A percentile compares a stretch with the other conserved stretches of the same genome.
Evolutionary conservation across 164 flowering plant genomes (phyloP).

Genomic region (Liquidambar formosana): DNA sequence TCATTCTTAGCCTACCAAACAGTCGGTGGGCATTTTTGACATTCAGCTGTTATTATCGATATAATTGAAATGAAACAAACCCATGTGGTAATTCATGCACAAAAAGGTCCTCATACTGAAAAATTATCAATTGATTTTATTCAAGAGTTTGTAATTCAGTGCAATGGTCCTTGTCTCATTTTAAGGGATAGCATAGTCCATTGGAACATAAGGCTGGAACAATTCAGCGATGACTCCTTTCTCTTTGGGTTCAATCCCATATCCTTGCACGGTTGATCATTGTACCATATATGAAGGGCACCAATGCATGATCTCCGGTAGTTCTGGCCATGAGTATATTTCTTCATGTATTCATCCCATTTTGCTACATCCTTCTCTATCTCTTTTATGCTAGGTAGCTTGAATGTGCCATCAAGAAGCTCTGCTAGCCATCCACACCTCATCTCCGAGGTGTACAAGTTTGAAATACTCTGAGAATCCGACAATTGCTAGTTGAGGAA

Average conservation of each 20-base stretch:
- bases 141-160: too few species aligned
- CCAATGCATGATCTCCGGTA: conserved; percentile 51
- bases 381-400: conserved; percentile 46
- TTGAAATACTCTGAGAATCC: conserved; percentile 56
- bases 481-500: conserved; percentile 63
- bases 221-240: conserved; percentile 52
- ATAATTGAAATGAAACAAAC: too few species aligned
- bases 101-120: too few species aligned
- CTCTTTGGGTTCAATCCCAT: conserved; percentile 67
- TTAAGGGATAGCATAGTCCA: conserved; percentile 36
- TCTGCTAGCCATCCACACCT: conserved; percentile 57
- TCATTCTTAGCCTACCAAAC: too few species aligned
- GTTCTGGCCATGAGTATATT: conserved; percentile 28
- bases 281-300: conserved; percentile 63
- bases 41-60: too few species aligned
- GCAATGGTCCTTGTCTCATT: neutral
- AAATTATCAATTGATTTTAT: too few species aligned
- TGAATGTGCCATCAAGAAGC: conserved; percentile 45
- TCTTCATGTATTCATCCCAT: conserved; percentile 56
- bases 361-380: conserved; percentile 51
- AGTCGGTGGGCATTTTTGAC: too few species aligned
- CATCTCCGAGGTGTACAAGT: conserved; percentile 63
- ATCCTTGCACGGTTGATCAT: conserved; percentile 69
- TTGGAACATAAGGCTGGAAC: conserved; percentile 62
- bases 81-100: too few species aligned